Conservation (phyloP, 345 rosid genomes). For the Populus pruinosa region DNA sequence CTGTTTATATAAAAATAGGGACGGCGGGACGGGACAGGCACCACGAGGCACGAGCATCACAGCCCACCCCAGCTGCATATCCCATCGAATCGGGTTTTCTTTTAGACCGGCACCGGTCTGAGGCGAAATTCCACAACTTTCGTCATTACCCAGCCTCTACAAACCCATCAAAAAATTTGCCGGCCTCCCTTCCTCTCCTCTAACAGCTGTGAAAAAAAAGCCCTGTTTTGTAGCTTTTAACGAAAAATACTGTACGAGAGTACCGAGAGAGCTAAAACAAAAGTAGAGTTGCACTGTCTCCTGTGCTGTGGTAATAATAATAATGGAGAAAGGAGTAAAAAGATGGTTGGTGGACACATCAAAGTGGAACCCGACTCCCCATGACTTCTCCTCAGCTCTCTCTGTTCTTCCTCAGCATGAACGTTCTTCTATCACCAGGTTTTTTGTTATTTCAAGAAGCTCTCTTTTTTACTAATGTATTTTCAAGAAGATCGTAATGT, state of each 20-base stretch:
- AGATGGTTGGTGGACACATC: constrained; percentile 63
- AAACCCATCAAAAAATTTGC: neutral
- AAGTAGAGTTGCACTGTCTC: neutral
- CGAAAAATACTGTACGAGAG: neutral
- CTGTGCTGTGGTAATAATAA: neutral
- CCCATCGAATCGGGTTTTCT: too few species aligned
- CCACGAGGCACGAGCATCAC: too few species aligned
- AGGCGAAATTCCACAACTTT: neutral
- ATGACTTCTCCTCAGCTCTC: constrained; percentile 42
- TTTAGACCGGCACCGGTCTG: neutral
- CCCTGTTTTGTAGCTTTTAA: neutral
- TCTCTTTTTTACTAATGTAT: neutral
- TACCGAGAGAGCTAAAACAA: neutral
- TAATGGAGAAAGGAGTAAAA: constrained; percentile 53
- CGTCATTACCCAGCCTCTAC: neutral
- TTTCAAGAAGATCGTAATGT: neutral
- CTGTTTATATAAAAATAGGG: too few species aligned
- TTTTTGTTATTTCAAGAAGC: neutral
- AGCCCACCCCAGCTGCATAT: too few species aligned
- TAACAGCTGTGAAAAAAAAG: too few species aligned
- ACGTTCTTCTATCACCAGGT: constrained; percentile 52
- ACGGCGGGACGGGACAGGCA: too few species aligned
- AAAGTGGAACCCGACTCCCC: constrained; percentile 54
- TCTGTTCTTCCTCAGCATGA: constrained; percentile 46
- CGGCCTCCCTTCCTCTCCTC: neutral